Base-by-base conservation (phyloP, 2,329 filamentous ascomycete species). In the Monosporascus sp. region DNA sequence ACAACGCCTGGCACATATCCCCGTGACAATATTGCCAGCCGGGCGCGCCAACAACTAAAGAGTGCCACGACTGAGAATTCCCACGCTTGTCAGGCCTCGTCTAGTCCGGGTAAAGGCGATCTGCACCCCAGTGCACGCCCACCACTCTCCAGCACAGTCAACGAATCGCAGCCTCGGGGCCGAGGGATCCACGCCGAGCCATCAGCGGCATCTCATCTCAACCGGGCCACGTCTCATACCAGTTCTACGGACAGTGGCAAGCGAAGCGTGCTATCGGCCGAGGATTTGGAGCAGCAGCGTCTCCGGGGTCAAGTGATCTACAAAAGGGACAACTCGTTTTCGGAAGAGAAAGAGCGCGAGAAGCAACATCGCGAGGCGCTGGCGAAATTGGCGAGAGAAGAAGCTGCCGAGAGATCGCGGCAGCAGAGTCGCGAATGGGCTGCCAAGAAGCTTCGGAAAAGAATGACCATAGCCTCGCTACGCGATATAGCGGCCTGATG, bases 351-450 rank as follows among this genome's bases (percentile, higher is more conserved):
- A 48, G 77, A 82, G 57, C 74, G 73, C 9, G 82, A 83, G 64
- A 78, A 73, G 59, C 73, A 73, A 8, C 79, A 81, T 56, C 76
- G 82, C 36, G 82, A 86, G 60, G 67, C 71, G 48, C 72, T 75
- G 38, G 77, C 82, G 16, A 82, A 78, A 61, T 62, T 73, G 52
- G 82, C 83, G 7, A 74, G 84, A 45, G 78, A 83, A 60, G 74
- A 83, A 61, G 84, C 84, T 24, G 83, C 84, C 9, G 82, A 86
- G 67, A 75, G 80, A 61, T 83, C 81, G 51, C 76, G 83, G 51
- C 73, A 76, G 64, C 75, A 80, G 54, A 82, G 82, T 59, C 76
- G 82, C 36, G 80, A 84, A 60, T 86, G 83, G 82, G 82, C 82
- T 11, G 81, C 84, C 64, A 83, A 78, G 68, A 79, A 81, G 64